Evolutionary conservation across 441 rosid species (phyloP).

Genomic region (Croton setiger): DNA sequence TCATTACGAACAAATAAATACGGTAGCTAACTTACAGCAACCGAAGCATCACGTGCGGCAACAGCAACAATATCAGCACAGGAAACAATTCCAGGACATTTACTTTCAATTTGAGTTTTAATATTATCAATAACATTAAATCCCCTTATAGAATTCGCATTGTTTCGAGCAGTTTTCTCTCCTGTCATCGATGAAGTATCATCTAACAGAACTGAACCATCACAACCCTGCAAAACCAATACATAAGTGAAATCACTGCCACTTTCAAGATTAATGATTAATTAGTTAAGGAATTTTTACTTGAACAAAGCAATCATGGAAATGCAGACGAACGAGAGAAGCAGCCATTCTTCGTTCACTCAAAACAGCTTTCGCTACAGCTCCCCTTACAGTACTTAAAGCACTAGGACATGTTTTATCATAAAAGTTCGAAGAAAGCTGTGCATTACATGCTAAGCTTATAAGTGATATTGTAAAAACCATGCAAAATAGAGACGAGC

Average conservation of each 20-base stretch:
- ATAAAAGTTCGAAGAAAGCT: conserved; percentile 19
- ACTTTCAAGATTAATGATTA: not conserved
- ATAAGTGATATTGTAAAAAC: not conserved
- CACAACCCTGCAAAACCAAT: conserved; percentile 31
- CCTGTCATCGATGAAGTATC: conserved; percentile 20
- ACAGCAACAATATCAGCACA: conserved; percentile 37
- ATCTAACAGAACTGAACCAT: conserved; percentile 33
- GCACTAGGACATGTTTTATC: conserved; percentile 12
- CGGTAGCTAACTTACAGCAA: not conserved
- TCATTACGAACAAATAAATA: not conserved
- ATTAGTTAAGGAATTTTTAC: not conserved
- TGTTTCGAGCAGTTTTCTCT: conserved; percentile 26
- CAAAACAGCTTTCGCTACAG: not conserved
- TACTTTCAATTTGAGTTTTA: conserved; percentile 26
- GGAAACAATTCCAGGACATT: conserved; percentile 31
- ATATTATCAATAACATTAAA: conserved; percentile 29
- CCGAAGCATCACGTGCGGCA: conserved; percentile 32
- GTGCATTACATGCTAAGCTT: not conserved
- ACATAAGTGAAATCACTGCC: not conserved
- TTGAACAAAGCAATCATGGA: conserved; percentile 32
- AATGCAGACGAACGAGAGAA: conserved; percentile 26
- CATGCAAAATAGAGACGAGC: too few species aligned
- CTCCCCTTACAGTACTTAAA: not conserved
- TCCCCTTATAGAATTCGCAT: conserved; percentile 28
- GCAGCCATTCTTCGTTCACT: conserved; percentile 15